These are phyloP conservation scores for Neopestalotiopsis sp. DNA, from an alignment of 2,329 filamentous ascomycete species.

Conservation along the genomic window DNA sequence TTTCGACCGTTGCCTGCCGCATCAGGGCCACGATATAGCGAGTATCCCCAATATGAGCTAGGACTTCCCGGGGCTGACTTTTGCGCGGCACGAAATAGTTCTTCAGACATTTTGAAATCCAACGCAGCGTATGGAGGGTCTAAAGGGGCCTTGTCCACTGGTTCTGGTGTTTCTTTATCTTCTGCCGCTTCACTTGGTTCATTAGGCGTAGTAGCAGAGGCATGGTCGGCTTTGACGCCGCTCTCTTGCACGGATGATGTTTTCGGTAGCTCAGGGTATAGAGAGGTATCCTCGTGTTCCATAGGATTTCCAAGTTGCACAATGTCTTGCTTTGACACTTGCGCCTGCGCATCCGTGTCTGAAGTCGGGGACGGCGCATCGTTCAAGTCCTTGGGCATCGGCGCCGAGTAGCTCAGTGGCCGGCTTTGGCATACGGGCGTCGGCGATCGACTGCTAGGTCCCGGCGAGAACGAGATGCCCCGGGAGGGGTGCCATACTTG, in stretches of 20 bases:
- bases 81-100: constrained; percentile 55
- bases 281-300: background rate
- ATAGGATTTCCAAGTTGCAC: background rate
- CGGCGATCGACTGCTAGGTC: background rate
- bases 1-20: constrained; percentile 50
- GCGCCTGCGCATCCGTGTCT: background rate
- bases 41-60: constrained; percentile 71
- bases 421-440: constrained; percentile 14
- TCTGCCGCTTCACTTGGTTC: background rate
- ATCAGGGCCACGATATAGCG: constrained; percentile 64
- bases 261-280: background rate
- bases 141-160: constrained; percentile 24
- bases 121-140: constrained; percentile 22
- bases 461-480: constrained; percentile 39
- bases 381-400: background rate
- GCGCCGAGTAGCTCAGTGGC: constrained; percentile 23
- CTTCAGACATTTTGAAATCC: constrained; percentile 52
- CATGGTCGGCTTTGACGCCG: background rate
- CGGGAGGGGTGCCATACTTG: constrained; percentile 40
- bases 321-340: background rate
- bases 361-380: background rate
- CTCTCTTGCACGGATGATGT: background rate
- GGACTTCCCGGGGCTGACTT: constrained; percentile 48
- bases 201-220: background rate
- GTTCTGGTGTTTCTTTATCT: background rate